Percentiles rank a stretch among this genome's conserved stretches.
These are phyloP conservation scores for Pyrus pyrifolia DNA, from an alignment of 306 rosid species.

Conservation along the genomic window DNA sequence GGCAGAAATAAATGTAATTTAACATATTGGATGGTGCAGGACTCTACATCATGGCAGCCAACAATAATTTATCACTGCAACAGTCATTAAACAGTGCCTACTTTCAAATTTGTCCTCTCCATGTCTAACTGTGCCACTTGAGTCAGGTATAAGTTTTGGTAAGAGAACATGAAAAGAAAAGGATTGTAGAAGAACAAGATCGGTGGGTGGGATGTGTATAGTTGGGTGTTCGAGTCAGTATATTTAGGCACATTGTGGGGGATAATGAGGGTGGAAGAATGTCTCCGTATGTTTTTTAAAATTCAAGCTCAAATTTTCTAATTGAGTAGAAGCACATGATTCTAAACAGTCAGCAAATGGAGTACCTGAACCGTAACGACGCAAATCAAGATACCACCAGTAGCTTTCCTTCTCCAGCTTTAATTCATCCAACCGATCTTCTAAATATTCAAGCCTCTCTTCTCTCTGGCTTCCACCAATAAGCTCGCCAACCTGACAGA, in stretches of 20 bases:
- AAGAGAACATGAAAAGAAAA: neutral
- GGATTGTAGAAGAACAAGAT: neutral
- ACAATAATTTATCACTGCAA: too few species aligned
- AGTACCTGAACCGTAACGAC: slow-evolving; percentile 93
- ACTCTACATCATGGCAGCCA: neutral
- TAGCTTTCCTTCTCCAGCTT: slow-evolving; percentile 70
- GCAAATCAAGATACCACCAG: slow-evolving; percentile 99
- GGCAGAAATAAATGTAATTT: neutral
- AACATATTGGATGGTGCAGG: too few species aligned
- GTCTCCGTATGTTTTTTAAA: neutral
- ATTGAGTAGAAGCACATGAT: neutral
- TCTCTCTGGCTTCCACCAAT: slow-evolving; percentile 99
- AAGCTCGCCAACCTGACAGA: slow-evolving; percentile 83
- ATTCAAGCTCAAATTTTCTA: neutral
- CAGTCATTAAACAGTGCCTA: too few species aligned
- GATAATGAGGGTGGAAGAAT: neutral
- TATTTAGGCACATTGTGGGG: neutral
- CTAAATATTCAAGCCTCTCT: slow-evolving; percentile 78
- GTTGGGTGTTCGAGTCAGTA: neutral
- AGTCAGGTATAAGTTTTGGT: too few species aligned
- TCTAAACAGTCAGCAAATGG: neutral
- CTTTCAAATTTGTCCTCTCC: too few species aligned
- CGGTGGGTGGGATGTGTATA: neutral
- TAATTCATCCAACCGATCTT: slow-evolving; percentile 78
- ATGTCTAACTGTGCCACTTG: too few species aligned